Percentiles rank a stretch among this genome's conserved stretches.
Evolutionary conservation across 371 early-diverging fungal genomes (phyloP).

Genomic region (Saksenaea oblongispora): DNA sequence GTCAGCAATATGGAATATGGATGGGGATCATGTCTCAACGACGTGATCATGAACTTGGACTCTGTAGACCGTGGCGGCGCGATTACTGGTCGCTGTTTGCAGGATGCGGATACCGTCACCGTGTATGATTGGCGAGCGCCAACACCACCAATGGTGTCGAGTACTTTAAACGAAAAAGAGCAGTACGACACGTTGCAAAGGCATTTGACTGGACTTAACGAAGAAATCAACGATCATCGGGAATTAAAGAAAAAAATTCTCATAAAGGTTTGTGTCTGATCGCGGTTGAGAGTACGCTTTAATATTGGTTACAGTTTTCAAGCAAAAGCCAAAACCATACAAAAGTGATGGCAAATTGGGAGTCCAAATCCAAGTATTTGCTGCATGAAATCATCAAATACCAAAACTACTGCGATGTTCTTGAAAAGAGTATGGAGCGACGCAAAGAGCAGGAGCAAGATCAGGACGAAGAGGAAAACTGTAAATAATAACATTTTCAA

Average conservation of each 20-base stretch:
- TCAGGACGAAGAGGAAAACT: not conserved
- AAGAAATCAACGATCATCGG: conserved; percentile 44
- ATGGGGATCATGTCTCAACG: conserved; percentile 73
- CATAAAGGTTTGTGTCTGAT: conserved; percentile 27
- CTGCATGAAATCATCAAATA: conserved; percentile 89
- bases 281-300: no score
- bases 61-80: conserved; percentile 7
- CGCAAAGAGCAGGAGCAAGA: not conserved
- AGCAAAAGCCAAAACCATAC: conserved; percentile 58
- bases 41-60: conserved; percentile 34
- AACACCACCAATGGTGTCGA: conserved; percentile 35
- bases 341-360: conserved; percentile 86
- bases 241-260: conserved; percentile 44
- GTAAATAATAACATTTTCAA: not conserved
- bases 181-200: conserved; percentile 37
- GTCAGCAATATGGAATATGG: conserved; percentile 90
- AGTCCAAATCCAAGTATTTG: conserved; percentile 80
- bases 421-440: conserved; percentile 63
- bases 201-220: conserved; percentile 31
- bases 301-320: conserved; percentile 34
- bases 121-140: conserved; percentile 52
- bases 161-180: conserved; percentile 35
- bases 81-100: conserved; percentile 7
- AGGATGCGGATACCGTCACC: conserved; percentile 16
- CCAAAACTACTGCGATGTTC: conserved; percentile 77